These are phyloP conservation scores for Penicillium arizonense DNA, from an alignment of 495 filamentous ascomycete genomes.

Conservation along the genomic window DNA sequence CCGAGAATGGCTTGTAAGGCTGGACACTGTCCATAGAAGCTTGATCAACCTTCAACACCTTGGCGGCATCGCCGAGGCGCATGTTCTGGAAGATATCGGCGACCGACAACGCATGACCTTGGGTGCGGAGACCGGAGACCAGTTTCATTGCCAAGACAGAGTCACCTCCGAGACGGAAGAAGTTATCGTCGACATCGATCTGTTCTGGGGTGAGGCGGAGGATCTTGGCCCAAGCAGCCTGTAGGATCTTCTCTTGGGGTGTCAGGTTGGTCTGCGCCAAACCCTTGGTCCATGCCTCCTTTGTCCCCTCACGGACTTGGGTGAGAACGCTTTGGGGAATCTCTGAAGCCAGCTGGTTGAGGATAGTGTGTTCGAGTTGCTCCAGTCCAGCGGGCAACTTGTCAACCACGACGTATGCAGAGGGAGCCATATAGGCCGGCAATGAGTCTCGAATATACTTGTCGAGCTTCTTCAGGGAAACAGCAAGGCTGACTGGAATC, in stretches of 20 bases:
- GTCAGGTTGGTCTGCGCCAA: constrained; percentile 24
- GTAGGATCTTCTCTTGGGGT: constrained; percentile 37
- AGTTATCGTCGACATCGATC: constrained; percentile 46
- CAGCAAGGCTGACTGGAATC: constrained; percentile 21
- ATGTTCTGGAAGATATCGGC: constrained; percentile 50
- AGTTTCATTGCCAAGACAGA: constrained; percentile 48
- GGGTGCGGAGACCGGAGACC: constrained; percentile 32
- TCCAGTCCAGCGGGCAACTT: constrained; percentile 21
- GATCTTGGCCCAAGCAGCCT: constrained; percentile 43
- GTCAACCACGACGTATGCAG: constrained; percentile 33
- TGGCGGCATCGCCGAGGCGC: constrained; percentile 39
- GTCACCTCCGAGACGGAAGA: constrained; percentile 48
- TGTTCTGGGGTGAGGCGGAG: constrained; percentile 33
- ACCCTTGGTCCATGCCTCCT: constrained; percentile 22
- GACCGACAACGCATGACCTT: constrained; percentile 35
- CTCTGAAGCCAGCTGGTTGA: constrained; percentile 25
- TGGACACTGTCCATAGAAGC: constrained; percentile 8
- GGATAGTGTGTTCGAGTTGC: constrained; percentile 20
- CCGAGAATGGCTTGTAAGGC: constrained; percentile 35
- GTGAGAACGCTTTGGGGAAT: constrained; percentile 20
- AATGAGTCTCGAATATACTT: constrained; percentile 36
- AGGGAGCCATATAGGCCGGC: constrained; percentile 42
- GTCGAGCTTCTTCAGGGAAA: constrained; percentile 31
- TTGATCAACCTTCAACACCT: constrained; percentile 26
- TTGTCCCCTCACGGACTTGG: constrained; percentile 20